Percentiles rank a stretch among this genome's conserved stretches.
Conservation (phyloP, 176 grass and related monocot species). For the Oryza meridionalis region DNA sequence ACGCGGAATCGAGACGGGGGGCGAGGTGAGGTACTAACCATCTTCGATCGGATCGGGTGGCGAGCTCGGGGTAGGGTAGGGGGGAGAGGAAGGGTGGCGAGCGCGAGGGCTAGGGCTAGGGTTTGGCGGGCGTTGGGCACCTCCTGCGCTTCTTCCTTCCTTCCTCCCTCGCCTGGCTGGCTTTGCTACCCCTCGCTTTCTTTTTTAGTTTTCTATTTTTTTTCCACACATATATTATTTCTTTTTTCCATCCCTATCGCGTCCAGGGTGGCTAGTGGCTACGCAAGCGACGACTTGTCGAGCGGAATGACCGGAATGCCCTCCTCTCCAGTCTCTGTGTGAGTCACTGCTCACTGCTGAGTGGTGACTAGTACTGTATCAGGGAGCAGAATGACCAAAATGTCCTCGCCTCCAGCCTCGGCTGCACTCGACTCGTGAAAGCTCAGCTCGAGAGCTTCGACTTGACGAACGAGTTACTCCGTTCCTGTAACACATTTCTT, state of each 20-base stretch:
- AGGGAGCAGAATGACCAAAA: too few species aligned
- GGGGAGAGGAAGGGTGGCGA: neutral
- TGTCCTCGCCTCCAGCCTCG: too few species aligned
- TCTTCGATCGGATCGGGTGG: conserved; percentile 48
- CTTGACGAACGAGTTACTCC: too few species aligned
- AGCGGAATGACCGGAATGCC: conserved; percentile 25
- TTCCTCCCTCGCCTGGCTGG: neutral
- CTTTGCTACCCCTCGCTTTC: neutral
- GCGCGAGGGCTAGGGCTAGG: conserved; percentile 11
- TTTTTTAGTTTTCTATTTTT: neutral
- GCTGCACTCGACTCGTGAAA: too few species aligned
- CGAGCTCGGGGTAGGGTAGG: neutral
- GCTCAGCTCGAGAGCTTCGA: too few species aligned
- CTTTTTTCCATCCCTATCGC: neutral
- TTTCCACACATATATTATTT: neutral
- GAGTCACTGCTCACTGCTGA: too few species aligned
- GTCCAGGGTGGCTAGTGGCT: conserved; percentile 23
- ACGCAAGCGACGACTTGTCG: neutral
- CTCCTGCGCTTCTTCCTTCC: neutral
- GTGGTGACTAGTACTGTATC: too few species aligned
- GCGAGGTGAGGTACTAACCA: conserved; percentile 36
- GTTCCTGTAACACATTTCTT: too few species aligned
- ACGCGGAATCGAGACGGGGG: neutral
- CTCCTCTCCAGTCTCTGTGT: neutral
- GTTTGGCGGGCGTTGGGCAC: conserved; percentile 33